Conservation (phyloP, 1,284 basidiomycete genomes). For the Ceratobasidium sp. region DNA sequence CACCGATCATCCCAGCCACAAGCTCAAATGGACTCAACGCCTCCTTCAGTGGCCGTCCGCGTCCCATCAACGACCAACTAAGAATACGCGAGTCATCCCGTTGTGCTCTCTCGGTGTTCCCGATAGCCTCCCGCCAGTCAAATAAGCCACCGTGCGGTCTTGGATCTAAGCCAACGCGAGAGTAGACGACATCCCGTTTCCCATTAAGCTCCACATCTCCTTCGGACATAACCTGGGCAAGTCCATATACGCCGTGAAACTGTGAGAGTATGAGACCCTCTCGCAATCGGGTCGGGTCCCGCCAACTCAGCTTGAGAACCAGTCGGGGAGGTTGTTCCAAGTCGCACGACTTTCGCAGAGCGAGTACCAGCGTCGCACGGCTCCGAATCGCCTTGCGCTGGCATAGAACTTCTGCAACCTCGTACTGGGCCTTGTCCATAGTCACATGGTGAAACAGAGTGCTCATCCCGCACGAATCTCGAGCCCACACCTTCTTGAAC, state of each 20-base stretch:
- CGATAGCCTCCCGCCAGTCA: neutral
- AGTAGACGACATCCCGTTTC: neutral
- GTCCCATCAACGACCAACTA: neutral
- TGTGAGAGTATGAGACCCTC: neutral
- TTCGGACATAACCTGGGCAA: neutral
- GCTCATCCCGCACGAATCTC: neutral
- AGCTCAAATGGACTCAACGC: neutral
- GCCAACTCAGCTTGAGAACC: slow-evolving; percentile 5
- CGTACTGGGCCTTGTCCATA: neutral
- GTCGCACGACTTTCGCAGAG: neutral
- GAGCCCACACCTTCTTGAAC: neutral
- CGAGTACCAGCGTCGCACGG: neutral
- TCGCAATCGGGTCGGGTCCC: neutral
- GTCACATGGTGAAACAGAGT: neutral
- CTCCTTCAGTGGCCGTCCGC: neutral
- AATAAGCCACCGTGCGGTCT: neutral
- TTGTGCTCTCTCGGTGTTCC: neutral
- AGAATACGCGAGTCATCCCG: neutral
- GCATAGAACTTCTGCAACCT: neutral
- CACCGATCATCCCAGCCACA: neutral
- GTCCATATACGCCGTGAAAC: neutral
- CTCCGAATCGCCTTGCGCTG: neutral
- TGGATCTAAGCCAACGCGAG: neutral
- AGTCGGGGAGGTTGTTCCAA: neutral
- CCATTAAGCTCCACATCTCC: neutral